Evolutionary conservation across 2,329 filamentous ascomycete genomes (phyloP).

Genomic region (Colletotrichum nymphaeae): DNA sequence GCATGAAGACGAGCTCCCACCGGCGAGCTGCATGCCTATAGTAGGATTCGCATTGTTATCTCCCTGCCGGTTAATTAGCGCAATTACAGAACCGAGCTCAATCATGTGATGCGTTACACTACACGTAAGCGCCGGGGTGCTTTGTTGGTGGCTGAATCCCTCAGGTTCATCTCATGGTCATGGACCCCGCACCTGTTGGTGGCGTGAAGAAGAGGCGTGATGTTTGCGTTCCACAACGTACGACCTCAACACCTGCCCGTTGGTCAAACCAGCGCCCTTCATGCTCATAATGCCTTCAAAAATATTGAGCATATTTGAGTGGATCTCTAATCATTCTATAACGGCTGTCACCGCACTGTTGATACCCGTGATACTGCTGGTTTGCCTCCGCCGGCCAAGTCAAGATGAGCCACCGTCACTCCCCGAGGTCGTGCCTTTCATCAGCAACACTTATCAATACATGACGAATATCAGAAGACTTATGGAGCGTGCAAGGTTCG

Average conservation of each 20-base stretch:
- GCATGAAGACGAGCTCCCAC: too few species aligned
- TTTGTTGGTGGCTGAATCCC: not conserved
- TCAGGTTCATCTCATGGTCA: not conserved
- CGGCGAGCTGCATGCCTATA: not conserved
- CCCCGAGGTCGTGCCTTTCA: conserved; percentile 35
- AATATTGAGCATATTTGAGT: not conserved
- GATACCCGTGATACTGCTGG: not conserved
- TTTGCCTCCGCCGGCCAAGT: not conserved
- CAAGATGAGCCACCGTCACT: conserved; percentile 22
- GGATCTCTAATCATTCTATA: not conserved
- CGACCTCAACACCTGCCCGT: not conserved
- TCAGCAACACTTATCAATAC: conserved; percentile 37
- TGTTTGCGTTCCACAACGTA: not conserved
- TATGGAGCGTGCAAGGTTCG: conserved; percentile 28
- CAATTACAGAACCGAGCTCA: not conserved
- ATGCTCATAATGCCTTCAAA: not conserved
- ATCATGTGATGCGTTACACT: not conserved
- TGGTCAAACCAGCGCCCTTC: not conserved
- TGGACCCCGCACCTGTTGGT: not conserved
- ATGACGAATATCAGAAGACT: conserved; percentile 32
- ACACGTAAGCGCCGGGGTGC: not conserved
- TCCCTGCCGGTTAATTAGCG: not conserved
- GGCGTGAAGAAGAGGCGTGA: not conserved
- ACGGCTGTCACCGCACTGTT: not conserved
- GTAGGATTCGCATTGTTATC: not conserved